Conservation (phyloP, 192 early-diverging fungal species). For the Coemansia sp. region DNA sequence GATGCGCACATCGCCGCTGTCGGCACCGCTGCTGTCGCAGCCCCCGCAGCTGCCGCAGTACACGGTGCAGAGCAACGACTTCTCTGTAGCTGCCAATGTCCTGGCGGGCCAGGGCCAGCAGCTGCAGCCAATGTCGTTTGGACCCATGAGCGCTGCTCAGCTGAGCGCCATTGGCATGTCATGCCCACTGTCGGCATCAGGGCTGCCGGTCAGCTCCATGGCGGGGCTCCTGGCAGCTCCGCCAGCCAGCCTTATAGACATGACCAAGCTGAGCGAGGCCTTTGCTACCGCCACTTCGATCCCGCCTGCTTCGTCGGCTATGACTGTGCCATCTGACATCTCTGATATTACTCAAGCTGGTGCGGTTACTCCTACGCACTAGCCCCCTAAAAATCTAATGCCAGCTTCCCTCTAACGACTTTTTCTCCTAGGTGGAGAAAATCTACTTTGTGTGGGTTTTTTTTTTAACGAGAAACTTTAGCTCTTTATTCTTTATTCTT, state of each 20-base stretch:
- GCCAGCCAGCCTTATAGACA: conserved; percentile 28
- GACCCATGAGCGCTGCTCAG: conserved; percentile 17
- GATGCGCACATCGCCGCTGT: conserved; percentile 36
- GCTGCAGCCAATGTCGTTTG: conserved; percentile 11
- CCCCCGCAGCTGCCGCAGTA: conserved; percentile 31
- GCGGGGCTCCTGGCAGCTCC: conserved; percentile 12
- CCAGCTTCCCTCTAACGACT: background rate
- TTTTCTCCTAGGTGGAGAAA: background rate
- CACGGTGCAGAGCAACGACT: conserved; percentile 3
- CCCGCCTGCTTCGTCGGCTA: conserved; percentile 5
- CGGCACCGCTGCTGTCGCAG: conserved; percentile 35
- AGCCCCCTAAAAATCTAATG: background rate
- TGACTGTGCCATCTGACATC: conserved; percentile 13
- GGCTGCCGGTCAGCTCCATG: conserved; percentile 44
- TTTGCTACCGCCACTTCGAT: conserved; percentile 14
- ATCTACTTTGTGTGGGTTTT: background rate
- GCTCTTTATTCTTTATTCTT: background rate
- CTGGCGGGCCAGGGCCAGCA: conserved; percentile 28
- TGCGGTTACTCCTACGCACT: background rate
- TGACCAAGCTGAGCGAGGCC: conserved; percentile 31
- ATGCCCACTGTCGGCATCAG: conserved; percentile 3
- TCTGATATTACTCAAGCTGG: conserved; percentile 6
- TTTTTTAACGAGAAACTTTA: background rate
- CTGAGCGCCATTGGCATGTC: conserved; percentile 17
- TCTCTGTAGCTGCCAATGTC: conserved; percentile 24